These are phyloP conservation scores for Platanthera guangdongensis DNA, from an alignment of 106 monocot genomes.

Conservation along the genomic window DNA sequence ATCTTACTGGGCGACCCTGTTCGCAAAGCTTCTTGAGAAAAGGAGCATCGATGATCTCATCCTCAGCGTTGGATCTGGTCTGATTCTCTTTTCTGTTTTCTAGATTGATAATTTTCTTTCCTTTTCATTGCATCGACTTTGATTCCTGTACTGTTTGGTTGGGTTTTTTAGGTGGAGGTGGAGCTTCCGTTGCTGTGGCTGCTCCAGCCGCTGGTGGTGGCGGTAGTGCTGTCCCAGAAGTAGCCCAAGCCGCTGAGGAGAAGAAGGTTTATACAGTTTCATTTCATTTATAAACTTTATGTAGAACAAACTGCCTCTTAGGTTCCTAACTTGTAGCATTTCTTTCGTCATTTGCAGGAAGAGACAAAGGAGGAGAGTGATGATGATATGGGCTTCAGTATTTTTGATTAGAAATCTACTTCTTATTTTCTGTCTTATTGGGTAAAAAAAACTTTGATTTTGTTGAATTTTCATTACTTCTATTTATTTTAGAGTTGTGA, in stretches of 20 bases:
- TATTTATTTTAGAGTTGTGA: background rate
- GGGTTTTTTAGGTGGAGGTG: constrained; percentile 2
- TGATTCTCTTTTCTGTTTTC: background rate
- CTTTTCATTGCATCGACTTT: background rate
- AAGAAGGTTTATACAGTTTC: constrained; percentile 12
- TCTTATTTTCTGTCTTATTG: background rate
- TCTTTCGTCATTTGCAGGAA: constrained; percentile 3
- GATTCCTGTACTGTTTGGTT: background rate
- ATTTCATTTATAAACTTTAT: background rate
- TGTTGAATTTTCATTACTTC: background rate
- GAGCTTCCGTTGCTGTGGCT: constrained; percentile 13
- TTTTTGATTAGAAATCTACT: constrained; percentile 13
- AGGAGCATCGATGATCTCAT: constrained; percentile 51
- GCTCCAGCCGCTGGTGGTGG: constrained; percentile 11
- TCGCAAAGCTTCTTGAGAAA: constrained; percentile 66
- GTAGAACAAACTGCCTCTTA: no score
- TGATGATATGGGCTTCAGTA: constrained; percentile 21
- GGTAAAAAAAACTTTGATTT: background rate
- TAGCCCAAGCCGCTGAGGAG: constrained; percentile 18
- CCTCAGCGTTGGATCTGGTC: constrained; percentile 44
- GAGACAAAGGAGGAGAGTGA: constrained; percentile 19
- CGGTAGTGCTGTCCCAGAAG: background rate
- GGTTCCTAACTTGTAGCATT: background rate
- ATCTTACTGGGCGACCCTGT: constrained; percentile 51
- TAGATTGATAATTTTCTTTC: background rate